Evolutionary conservation across 768 basidiomycete species (phyloP), one percentile per base, ranked within the genome.

Genomic region (Phlegmacium glaucopus): DNA sequence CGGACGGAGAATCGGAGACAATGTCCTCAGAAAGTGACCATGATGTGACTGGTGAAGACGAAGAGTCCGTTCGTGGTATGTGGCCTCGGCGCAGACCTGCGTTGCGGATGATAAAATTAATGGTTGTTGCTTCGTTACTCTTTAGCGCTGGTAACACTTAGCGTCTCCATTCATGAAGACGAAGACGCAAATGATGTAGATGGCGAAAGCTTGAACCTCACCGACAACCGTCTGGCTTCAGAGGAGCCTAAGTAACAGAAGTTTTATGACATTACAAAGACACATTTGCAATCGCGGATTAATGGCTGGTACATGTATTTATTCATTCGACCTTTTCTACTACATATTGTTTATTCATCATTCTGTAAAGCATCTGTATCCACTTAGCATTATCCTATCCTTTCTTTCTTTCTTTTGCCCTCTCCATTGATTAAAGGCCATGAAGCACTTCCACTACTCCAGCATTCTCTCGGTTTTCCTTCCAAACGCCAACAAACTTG

Each of bases 401-500:
- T 35, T 32, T 22, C 32, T 18, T 29, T 50, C 44, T 52, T 28
- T 16, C 25, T 6, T 36, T 13, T 32, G 25, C 43, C 45, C 55
- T 52, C 27, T 42, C 39, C 44, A 50, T 54, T 48, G 38, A 65
- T 37, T 42, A 44, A 22, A 22, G 22, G 22, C 5, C 53, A n/a
- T 47, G 52, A 16, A 81, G 61, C 11, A 78, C 50, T 13, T 71
- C 70, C 6, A 70, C 64, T 4, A 80, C 65, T 1, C 54, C 39
- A 8, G 50, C 56, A 18, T 65, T 66, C 52, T 83, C 80, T 49
- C 70, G 72, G 4, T 51, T 64, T 13, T 68, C 71, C 55, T 75
- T 77, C 84, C 84, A 87, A 11, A 81, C 75, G 0, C 87, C 87
- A 6, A 63, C 72, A 46, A 74, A 76, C 61, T 90, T 85, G 9